A percentile compares a stretch with the other conserved stretches of the same genome.
Evolutionary conservation across 805 yeast genomes (phyloP).

Genomic region (Suhomyces kilbournensis): DNA sequence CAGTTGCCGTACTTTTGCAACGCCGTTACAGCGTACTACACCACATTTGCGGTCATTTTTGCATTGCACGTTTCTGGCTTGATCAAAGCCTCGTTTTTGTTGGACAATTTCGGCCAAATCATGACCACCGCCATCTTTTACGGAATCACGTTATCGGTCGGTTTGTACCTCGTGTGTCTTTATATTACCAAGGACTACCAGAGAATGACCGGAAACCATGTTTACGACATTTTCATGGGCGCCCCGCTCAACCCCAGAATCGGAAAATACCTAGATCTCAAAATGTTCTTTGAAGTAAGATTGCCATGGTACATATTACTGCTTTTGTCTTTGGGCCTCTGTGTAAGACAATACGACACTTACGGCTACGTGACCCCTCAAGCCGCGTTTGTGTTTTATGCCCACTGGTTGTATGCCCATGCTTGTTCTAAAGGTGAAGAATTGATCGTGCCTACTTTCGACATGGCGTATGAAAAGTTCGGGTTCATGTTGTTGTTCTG

Average conservation of each 20-base stretch:
- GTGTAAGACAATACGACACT: conserved; percentile 72
- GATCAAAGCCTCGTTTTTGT: conserved; percentile 68
- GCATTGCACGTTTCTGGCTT: conserved; percentile 69
- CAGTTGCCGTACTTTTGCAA: conserved; percentile 92
- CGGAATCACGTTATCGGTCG: conserved; percentile 69
- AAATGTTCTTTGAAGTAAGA: conserved; percentile 97
- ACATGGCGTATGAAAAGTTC: conserved; percentile 98
- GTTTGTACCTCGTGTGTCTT: conserved; percentile 67
- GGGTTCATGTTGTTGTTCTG: conserved; percentile 99
- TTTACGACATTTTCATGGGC: conserved; percentile 95
- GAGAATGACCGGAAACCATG: conserved; percentile 84
- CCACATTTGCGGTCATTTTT: conserved; percentile 55
- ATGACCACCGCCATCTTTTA: conserved; percentile 87
- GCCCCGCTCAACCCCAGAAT: conserved; percentile 95
- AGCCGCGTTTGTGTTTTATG: conserved; percentile 67
- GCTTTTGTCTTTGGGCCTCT: conserved; percentile 71
- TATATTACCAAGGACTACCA: conserved; percentile 71
- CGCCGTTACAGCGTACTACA: conserved; percentile 82
- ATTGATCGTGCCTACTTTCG: conserved; percentile 97
- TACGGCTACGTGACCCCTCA: conserved; percentile 82
- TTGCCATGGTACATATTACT: conserved; percentile 93
- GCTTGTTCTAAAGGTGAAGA: conserved; percentile 99
- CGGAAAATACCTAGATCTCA: conserved; percentile 81
- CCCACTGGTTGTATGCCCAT: conserved; percentile 93
- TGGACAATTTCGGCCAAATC: conserved; percentile 84